phyloP scores from a whole-genome alignment of 2,329 filamentous ascomycete species.

The Trichoderma gracile region DNA sequence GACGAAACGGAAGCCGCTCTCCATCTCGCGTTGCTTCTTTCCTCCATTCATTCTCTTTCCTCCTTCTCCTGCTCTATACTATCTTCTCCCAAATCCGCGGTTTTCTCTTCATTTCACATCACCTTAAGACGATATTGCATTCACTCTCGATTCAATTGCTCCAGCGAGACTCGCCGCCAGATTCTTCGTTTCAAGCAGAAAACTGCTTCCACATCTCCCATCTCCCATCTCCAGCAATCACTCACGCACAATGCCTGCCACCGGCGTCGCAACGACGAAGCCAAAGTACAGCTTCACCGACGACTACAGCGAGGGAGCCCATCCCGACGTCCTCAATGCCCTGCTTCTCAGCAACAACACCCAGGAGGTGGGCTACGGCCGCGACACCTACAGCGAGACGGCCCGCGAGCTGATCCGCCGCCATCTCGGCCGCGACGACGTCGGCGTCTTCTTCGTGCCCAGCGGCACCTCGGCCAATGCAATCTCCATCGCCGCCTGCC shows the following conservation, averaged over 20 bases:
- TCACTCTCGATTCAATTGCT: too few relatives aligned
- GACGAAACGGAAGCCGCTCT: neutral
- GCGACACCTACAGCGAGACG: slow-evolving; percentile 46
- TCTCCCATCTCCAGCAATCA: neutral
- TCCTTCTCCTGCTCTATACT: too few relatives aligned
- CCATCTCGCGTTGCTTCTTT: neutral
- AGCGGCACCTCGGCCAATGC: slow-evolving; percentile 54
- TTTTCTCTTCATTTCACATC: neutral
- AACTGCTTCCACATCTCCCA: neutral
- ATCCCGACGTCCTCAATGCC: slow-evolving; percentile 51
- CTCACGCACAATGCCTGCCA: slow-evolving; percentile 12
- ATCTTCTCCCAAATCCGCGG: neutral
- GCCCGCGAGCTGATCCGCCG: slow-evolving; percentile 46
- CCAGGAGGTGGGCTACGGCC: slow-evolving; percentile 51
- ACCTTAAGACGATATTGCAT: too few relatives aligned
- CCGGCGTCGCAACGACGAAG: slow-evolving; percentile 13
- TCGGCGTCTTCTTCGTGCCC: slow-evolving; percentile 53
- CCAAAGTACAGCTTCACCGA: slow-evolving; percentile 50
- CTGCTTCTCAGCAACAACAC: slow-evolving; percentile 46
- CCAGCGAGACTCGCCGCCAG: neutral
- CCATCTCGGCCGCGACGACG: slow-evolving; percentile 42
- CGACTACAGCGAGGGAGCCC: slow-evolving; percentile 55
- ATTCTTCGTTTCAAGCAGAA: neutral
- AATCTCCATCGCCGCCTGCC: slow-evolving; percentile 53
- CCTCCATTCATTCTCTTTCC: neutral